Evolutionary conservation across 2,329 filamentous ascomycete genomes (phyloP), one percentile per base, ranked within the genome.

Genomic region (Fusarium mundagurra): DNA sequence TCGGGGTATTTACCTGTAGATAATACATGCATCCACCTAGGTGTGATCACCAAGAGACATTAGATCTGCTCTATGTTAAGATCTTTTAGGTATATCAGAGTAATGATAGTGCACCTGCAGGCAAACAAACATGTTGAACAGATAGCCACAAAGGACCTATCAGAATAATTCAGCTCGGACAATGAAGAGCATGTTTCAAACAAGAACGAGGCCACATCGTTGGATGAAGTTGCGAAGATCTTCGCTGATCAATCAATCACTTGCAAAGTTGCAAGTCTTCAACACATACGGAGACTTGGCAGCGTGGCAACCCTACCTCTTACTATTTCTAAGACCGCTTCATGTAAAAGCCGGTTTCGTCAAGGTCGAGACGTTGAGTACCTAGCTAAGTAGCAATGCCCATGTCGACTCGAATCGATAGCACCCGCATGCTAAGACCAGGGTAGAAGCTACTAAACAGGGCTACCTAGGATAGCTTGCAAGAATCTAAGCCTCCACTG

Each of bases 371-470:
- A 70, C 65, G 63, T 61, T 68, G 59, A 63, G 59, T n/a, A n/a
- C n/a, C n/a, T n/a, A n/a, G n/a, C n/a, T n/a, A n/a, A n/a, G n/a
- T 27, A 43, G 39, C 47, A 55, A 67, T 63, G 67, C 36, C 50
- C 38, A 36, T 55, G 65, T 24, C 64, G 27, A 36, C 51, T 48
- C 33, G 36, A 60, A 18, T 59, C 57, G 67, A 77, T 76, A 77
- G 68, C 72, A 69, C 74, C 72, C 66, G 64, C 75, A 74, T 75
- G 69, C 55, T 77, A 73, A 60, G 44, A 50, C 44, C 59, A 55
- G 67, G 76, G 57, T 17, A 29, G 55, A 60, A 59, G 57, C 33
- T 51, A 38, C 57, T 38, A 36, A 41, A 22, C 58, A 61, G 34
- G 45, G 57, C 33, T 50, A 27, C 57, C 44, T 31, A 33, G 41